Base-by-base conservation (phyloP, 192 early-diverging fungal genomes). In the Coemansia javaensis region DNA sequence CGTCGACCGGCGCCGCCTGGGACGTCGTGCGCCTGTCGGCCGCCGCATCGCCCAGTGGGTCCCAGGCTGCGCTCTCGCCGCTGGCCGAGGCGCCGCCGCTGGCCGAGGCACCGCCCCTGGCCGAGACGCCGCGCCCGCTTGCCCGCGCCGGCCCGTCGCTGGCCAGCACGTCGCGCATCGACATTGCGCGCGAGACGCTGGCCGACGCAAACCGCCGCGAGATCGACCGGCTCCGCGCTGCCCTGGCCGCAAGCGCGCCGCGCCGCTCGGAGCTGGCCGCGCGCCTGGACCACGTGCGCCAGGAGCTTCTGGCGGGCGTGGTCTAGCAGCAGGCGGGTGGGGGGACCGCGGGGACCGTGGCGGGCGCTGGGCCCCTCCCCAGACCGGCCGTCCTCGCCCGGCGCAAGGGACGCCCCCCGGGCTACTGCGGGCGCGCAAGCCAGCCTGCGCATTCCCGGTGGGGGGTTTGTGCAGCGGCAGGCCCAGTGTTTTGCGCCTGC, bases 1-100 rank as follows among this genome's bases (percentile, higher is more conserved):
- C 50, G 0, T 37, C 58, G n/a, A 75, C 55, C 35, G 71, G 71
- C 40, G 71, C 66, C 10, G 39, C 63, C 16, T 75, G 71, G 71
- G 71, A 75, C 20, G 71, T 75, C 11, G 59, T 75, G 12, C 63
- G 42, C 39, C 48, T 75, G 37, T 50, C 70, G 5, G 43, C 47
- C 14, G 61, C 47, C 0, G 47, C 50, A 11, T 17, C 44, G 21
- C 21, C 30, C n/a, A n/a, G n/a, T n/a, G n/a, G n/a, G n/a, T n/a
- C n/a, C n/a, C n/a, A n/a, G n/a, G n/a, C n/a, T n/a, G n/a, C n/a
- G n/a, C n/a, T n/a, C n/a, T n/a, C n/a, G n/a, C n/a, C n/a, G n/a
- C n/a, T n/a, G 10, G 4, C 32, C n/a, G 32, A 22, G 24, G 24
- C 41, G 43, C 47, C 20, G 10, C 11, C 20, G 14, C 32, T 32